These are phyloP conservation scores for Rhodotorula kratochvilovae DNA, from an alignment of 768 basidiomycete genomes.

Conservation along the genomic window DNA sequence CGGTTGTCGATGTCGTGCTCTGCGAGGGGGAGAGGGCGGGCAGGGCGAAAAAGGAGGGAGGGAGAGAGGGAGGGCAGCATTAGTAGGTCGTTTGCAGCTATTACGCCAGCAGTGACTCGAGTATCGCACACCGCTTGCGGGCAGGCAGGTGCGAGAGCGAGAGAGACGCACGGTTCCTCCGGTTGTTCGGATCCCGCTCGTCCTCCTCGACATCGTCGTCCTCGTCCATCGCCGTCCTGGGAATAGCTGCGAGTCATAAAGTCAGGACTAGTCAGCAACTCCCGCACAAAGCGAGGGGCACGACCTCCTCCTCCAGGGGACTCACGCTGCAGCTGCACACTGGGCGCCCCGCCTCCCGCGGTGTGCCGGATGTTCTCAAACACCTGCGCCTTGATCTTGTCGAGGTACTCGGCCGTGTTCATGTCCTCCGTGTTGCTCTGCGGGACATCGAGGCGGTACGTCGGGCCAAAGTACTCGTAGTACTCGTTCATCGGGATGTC, in stretches of 20 bases:
- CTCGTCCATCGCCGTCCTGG: slow-evolving; percentile 71
- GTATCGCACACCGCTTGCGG: no score
- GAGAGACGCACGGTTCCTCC: slow-evolving; percentile 58
- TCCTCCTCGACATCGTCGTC: slow-evolving; percentile 86
- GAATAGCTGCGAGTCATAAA: slow-evolving; percentile 62
- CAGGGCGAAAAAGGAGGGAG: no score
- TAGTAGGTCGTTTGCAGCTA: no score
- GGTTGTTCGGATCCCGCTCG: slow-evolving; percentile 66
- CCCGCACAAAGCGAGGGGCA: not conserved
- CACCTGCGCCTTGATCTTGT: slow-evolving; percentile 85
- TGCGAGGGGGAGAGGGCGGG: no score
- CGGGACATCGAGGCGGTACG: slow-evolving; percentile 91
- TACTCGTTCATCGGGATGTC: slow-evolving; percentile 98
- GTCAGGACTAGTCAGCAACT: no score
- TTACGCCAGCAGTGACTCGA: no score
- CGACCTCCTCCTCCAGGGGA: not conserved
- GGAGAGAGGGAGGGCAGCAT: no score
- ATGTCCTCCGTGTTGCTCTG: slow-evolving; percentile 91
- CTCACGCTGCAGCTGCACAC: slow-evolving; percentile 83
- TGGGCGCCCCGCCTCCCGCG: slow-evolving; percentile 68
- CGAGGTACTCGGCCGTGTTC: slow-evolving; percentile 86
- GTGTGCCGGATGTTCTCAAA: slow-evolving; percentile 82
- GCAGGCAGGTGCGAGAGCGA: no score
- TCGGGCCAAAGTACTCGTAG: slow-evolving; percentile 97
- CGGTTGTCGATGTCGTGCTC: slow-evolving; percentile 71